phyloP scores from a whole-genome alignment of 192 early-diverging fungal species.

The Gorgonomyces haynaldii region DNA sequence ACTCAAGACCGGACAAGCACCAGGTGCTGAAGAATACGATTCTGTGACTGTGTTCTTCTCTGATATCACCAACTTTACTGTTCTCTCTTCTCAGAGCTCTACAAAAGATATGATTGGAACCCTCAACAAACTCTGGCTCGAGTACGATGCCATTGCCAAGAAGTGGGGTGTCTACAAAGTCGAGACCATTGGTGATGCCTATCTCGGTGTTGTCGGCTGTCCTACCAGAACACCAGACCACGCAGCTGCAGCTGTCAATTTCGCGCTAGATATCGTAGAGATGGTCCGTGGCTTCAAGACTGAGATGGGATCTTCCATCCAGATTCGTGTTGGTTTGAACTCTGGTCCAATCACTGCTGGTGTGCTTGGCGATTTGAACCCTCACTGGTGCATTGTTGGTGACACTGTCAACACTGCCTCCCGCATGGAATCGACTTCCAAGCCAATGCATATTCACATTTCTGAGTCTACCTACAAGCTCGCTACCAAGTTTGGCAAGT shows the following conservation, averaged over 20 bases:
- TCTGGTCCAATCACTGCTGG: slow-evolving; percentile 34
- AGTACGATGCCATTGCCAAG: slow-evolving; percentile 21
- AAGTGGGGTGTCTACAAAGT: slow-evolving; percentile 37
- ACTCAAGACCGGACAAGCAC: slow-evolving; percentile 23
- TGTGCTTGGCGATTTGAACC: slow-evolving; percentile 28
- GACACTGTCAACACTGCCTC: slow-evolving; percentile 36
- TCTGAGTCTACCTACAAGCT: slow-evolving; percentile 8
- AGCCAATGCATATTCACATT: slow-evolving; percentile 33
- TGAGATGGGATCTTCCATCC: slow-evolving; percentile 10
- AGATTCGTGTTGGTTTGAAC: slow-evolving; percentile 30
- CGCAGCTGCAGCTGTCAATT: slow-evolving; percentile 1
- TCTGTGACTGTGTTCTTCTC: slow-evolving; percentile 31
- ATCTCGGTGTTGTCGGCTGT: slow-evolving; percentile 14
- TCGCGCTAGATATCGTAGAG: slow-evolving; percentile 4
- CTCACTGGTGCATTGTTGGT: slow-evolving; percentile 37
- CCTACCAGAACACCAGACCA: slow-evolving; percentile 17
- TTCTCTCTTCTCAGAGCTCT: slow-evolving; percentile 13
- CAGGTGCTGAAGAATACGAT: slow-evolving; percentile 23
- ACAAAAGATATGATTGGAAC: slow-evolving; percentile 32
- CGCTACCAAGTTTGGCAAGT: neutral
- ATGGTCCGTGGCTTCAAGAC: slow-evolving; percentile 24
- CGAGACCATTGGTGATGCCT: slow-evolving; percentile 33
- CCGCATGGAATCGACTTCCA: slow-evolving; percentile 36
- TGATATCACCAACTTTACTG: slow-evolving; percentile 30
- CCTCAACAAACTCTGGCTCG: slow-evolving; percentile 10